Evolutionary conservation across 2,329 filamentous ascomycete species (phyloP).

Genomic region (Cladosporium oxysporum): DNA sequence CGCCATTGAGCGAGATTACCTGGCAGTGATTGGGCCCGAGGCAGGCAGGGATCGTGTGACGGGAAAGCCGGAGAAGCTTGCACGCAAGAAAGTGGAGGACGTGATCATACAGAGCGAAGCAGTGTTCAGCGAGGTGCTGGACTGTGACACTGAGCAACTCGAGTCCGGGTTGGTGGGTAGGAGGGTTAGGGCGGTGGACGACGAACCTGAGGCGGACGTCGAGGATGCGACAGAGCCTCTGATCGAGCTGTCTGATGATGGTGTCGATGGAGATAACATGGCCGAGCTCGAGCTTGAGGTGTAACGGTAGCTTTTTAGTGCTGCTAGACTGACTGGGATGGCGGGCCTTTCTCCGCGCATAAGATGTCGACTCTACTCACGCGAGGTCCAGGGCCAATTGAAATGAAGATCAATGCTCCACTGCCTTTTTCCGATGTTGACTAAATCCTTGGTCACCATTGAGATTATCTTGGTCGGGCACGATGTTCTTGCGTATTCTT

Average conservation of each 20-base stretch:
- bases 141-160: slow-evolving; percentile 26
- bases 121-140: slow-evolving; percentile 24
- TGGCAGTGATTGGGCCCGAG: slow-evolving; percentile 34
- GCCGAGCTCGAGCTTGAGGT: background rate
- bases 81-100: slow-evolving; percentile 27
- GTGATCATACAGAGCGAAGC: slow-evolving; percentile 23
- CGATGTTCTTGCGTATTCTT: background rate
- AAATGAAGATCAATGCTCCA: background rate
- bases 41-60: slow-evolving; percentile 22
- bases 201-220: slow-evolving; percentile 10
- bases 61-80: slow-evolving; percentile 26
- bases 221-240: slow-evolving; percentile 16
- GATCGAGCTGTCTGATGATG: background rate
- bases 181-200: background rate
- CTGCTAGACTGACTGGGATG: background rate
- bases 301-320: background rate
- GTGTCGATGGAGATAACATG: background rate
- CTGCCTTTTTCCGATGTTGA: background rate
- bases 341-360: background rate
- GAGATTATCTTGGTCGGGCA: background rate
- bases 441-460: background rate
- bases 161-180: background rate
- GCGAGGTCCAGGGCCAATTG: background rate
- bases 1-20: slow-evolving; percentile 42
- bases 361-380: background rate